Conservation (phyloP, 495 filamentous ascomycete genomes). For the Aspergillus ellipticus region DNA sequence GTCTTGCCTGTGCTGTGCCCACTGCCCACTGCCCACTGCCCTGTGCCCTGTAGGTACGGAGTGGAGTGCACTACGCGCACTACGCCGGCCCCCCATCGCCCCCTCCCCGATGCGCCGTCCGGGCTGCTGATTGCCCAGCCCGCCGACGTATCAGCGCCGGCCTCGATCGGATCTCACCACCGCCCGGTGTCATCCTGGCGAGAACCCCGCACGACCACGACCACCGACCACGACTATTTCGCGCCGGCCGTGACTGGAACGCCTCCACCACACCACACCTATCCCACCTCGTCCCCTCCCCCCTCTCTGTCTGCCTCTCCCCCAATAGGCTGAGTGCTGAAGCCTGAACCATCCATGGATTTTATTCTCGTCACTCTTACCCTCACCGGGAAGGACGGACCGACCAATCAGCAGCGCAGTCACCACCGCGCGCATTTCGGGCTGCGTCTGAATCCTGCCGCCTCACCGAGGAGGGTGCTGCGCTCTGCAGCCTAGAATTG, state of each 20-base stretch:
- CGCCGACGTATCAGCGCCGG: background rate
- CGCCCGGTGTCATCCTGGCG: background rate
- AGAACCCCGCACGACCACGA: constrained; percentile 12
- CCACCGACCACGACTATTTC: no score
- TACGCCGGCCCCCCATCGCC: background rate
- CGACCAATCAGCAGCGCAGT: constrained; percentile 11
- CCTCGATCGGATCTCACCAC: background rate
- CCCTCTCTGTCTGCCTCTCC: no score
- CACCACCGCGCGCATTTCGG: background rate
- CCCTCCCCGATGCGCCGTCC: no score
- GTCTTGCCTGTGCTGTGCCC: no score
- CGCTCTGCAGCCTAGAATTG: constrained; percentile 17
- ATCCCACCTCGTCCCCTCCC: no score
- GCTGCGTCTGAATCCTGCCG: constrained; percentile 10
- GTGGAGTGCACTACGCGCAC: no score
- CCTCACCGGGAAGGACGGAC: constrained; percentile 10
- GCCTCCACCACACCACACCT: background rate
- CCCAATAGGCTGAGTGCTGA: no score
- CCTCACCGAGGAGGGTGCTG: constrained; percentile 21
- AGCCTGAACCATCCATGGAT: no score
- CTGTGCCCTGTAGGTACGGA: no score
- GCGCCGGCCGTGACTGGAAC: constrained; percentile 15
- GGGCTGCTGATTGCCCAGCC: no score
- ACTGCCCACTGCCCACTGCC: no score
- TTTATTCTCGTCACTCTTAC: constrained; percentile 5